A percentile compares a stretch with the other conserved stretches of the same genome.
These are phyloP conservation scores for Peronospora farinosa DNA, from an alignment of 352 stramenopile genomes.

Conservation along the genomic window DNA sequence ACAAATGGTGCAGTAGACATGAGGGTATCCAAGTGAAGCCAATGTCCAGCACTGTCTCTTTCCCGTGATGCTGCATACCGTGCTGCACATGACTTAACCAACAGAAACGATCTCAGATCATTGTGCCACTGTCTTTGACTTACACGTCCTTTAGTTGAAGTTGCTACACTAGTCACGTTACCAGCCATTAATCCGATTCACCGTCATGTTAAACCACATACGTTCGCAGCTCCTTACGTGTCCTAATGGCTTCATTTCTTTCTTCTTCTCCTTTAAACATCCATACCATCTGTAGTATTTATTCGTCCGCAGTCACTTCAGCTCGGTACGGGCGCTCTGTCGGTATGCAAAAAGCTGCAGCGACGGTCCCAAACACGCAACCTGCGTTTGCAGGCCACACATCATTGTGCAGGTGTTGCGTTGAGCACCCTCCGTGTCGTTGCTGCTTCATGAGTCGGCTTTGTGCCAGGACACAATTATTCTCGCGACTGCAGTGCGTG, in stretches of 20 bases:
- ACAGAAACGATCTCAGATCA: too few species aligned
- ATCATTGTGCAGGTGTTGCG: constrained; percentile 39
- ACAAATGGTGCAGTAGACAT: too few species aligned
- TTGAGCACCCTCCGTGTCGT: constrained; percentile 41
- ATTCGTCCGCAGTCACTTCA: constrained; percentile 38
- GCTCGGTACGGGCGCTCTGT: constrained; percentile 27
- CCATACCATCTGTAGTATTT: constrained; percentile 28
- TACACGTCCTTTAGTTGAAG: too few species aligned
- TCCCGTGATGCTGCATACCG: too few species aligned
- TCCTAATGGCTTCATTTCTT: neutral
- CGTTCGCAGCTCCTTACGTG: constrained; percentile 45
- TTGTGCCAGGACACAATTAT: constrained; percentile 48
- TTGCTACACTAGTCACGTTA: too few species aligned
- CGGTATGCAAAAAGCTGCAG: constrained; percentile 27
- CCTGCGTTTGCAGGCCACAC: constrained; percentile 22
- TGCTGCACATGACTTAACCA: too few species aligned
- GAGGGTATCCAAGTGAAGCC: too few species aligned
- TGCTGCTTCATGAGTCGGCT: constrained; percentile 35
- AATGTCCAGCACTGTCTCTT: too few species aligned
- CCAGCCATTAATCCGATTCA: neutral
- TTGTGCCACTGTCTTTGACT: too few species aligned
- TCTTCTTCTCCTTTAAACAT: neutral
- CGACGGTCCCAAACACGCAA: constrained; percentile 26
- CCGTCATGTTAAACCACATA: constrained; percentile 40
- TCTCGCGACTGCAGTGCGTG: constrained; percentile 22